These are phyloP conservation scores for Kalaharituber pfeilii DNA, from an alignment of 2,329 filamentous ascomycete genomes.

Conservation along the genomic window DNA sequence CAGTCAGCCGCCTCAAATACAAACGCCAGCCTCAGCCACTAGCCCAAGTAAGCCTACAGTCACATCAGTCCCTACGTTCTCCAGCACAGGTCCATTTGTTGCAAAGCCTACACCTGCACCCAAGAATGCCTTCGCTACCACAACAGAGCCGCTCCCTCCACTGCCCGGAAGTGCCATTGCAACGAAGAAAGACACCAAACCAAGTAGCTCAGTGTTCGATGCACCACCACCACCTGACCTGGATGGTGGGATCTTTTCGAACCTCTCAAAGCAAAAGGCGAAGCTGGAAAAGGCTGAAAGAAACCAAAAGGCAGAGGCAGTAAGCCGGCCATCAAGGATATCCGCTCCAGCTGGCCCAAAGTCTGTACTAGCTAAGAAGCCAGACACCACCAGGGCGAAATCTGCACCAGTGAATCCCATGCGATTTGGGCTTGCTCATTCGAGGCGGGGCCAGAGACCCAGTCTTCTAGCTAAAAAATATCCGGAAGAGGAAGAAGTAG, in stretches of 20 bases:
- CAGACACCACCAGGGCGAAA: not conserved
- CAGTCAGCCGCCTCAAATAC: not conserved
- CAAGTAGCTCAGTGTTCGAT: not conserved
- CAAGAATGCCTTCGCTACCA: not conserved
- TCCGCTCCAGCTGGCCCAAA: not conserved
- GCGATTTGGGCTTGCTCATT: constrained; percentile 31
- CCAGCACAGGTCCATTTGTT: not conserved
- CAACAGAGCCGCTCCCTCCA: not conserved
- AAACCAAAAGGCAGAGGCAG: not conserved
- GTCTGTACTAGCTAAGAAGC: not conserved
- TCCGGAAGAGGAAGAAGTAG: constrained; percentile 24
- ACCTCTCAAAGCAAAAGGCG: constrained; percentile 11
- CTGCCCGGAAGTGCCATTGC: not conserved
- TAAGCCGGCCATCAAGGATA: not conserved
- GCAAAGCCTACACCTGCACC: not conserved
- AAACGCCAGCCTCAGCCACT: not conserved
- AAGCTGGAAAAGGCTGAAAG: constrained; percentile 7
- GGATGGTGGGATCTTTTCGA: constrained; percentile 10
- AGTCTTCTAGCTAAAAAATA: constrained; percentile 5
- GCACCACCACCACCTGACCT: not conserved
- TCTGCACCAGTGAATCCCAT: not conserved
- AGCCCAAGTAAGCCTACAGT: not conserved
- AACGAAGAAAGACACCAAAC: not conserved
- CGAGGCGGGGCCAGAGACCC: constrained; percentile 14
- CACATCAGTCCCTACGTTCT: not conserved